phyloP scores from a whole-genome alignment of 768 basidiomycete species.

The Serpula lacrymans region DNA sequence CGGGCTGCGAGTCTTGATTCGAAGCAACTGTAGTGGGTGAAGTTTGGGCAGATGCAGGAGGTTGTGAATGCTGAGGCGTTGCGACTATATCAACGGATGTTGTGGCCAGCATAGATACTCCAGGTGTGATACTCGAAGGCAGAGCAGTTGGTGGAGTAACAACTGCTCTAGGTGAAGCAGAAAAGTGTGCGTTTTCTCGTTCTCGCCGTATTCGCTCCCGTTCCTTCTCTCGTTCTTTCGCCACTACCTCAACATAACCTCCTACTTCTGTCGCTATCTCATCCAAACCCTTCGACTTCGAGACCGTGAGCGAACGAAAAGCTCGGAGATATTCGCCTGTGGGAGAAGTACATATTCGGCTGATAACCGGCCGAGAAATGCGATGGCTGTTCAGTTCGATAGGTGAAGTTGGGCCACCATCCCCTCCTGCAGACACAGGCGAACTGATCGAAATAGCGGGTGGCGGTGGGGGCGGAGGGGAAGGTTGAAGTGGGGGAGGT shows the following conservation, averaged over 20 bases:
- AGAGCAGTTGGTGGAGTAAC: conserved; percentile 19
- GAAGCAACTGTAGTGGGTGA: conserved; percentile 12
- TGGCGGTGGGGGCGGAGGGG: conserved; percentile 39
- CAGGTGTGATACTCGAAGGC: conserved; percentile 4
- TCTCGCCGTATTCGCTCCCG: conserved; percentile 69
- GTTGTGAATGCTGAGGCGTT: conserved; percentile 13
- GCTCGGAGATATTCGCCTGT: conserved; percentile 38
- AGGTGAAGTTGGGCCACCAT: not conserved
- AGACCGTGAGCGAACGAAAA: conserved; percentile 51
- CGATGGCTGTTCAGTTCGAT: conserved; percentile 11
- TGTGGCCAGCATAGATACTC: conserved; percentile 8
- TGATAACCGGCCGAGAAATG: conserved; percentile 26
- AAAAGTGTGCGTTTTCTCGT: conserved; percentile 44
- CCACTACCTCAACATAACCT: conserved; percentile 70
- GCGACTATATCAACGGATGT: conserved; percentile 7
- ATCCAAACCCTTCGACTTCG: conserved; percentile 46
- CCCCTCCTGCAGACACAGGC: conserved; percentile 15
- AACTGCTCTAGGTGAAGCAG: conserved; percentile 22
- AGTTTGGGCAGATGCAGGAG: conserved; percentile 12
- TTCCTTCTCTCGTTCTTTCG: conserved; percentile 74
- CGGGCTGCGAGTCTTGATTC: conserved; percentile 13
- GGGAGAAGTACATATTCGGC: conserved; percentile 29
- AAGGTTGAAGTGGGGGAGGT: conserved; percentile 58
- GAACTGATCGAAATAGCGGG: conserved; percentile 25
- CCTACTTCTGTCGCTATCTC: conserved; percentile 59